Evolutionary conservation across 1,284 basidiomycete genomes (phyloP).

Genomic region (Melampsora larici-populina): DNA sequence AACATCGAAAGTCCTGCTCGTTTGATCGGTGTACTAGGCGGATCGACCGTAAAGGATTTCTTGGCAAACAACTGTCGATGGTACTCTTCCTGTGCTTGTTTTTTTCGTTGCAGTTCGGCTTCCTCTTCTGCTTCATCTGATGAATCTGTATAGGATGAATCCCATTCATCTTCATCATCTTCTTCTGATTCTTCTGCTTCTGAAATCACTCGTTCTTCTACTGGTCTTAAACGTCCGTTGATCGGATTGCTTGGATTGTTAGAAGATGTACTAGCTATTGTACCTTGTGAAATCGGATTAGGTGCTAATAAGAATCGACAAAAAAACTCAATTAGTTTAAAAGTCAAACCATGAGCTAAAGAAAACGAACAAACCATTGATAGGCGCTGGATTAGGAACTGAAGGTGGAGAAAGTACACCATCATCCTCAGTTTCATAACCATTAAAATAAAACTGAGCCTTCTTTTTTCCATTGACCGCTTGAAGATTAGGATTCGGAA

Average conservation of each 20-base stretch:
- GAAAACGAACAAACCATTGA: too few relatives aligned
- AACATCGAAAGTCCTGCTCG: conserved; percentile 35
- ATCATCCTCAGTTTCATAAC: conserved; percentile 24
- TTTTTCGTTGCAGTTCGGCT: conserved; percentile 1
- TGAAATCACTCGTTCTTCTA: not conserved
- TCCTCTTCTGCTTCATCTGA: conserved; percentile 19
- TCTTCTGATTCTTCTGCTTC: conserved; percentile 18
- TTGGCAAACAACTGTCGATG: conserved; percentile 40
- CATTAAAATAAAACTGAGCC: conserved; percentile 31
- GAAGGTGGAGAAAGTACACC: conserved; percentile 13
- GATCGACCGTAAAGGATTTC: conserved; percentile 2
- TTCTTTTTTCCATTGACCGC: conserved; percentile 3
- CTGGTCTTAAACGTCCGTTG: not conserved
- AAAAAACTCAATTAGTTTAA: too few relatives aligned
- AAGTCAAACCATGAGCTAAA: too few relatives aligned
- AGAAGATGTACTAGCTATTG: too few relatives aligned
- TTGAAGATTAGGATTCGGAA: not conserved
- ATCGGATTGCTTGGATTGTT: not conserved
- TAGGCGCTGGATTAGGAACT: not conserved
- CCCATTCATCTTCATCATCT: conserved; percentile 30
- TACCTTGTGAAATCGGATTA: too few relatives aligned
- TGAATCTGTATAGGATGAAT: conserved; percentile 29
- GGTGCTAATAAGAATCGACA: too few relatives aligned
- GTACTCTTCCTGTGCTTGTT: conserved; percentile 18
- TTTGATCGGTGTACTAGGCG: not conserved